Evolutionary conservation across 176 grass and related monocot genomes (phyloP).

Genomic region (Chrysopogon serrulatus): DNA sequence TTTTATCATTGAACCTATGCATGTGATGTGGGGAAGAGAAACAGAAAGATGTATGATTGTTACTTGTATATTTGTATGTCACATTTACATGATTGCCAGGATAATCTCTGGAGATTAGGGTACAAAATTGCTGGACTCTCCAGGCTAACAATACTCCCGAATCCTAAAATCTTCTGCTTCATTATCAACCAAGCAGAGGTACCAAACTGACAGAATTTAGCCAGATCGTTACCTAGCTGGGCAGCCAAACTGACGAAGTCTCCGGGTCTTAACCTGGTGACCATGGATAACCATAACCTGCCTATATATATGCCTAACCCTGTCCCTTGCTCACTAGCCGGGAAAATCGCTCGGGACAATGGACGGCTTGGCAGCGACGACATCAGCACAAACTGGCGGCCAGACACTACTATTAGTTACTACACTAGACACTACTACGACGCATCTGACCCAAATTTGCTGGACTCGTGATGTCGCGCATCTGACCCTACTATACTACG

Average conservation of each 20-base stretch:
- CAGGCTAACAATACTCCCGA: background rate
- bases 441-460: conserved; percentile 18
- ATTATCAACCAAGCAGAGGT: background rate
- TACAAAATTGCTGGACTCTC: background rate
- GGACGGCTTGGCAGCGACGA: background rate
- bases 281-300: background rate
- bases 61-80: background rate
- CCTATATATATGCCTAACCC: background rate
- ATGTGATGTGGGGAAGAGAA: background rate
- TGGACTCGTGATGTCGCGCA: background rate
- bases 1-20: background rate
- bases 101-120: background rate
- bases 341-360: background rate
- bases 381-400: background rate
- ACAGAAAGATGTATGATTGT: background rate
- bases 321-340: background rate
- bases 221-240: background rate
- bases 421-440: too few relatives aligned
- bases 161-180: background rate
- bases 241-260: background rate
- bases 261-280: background rate
- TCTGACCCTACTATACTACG: background rate
- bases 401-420: too few relatives aligned
- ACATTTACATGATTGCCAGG: background rate
- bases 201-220: background rate